Base-by-base conservation (phyloP, 139 green algal genomes). In the Trebouxia sp. region DNA sequence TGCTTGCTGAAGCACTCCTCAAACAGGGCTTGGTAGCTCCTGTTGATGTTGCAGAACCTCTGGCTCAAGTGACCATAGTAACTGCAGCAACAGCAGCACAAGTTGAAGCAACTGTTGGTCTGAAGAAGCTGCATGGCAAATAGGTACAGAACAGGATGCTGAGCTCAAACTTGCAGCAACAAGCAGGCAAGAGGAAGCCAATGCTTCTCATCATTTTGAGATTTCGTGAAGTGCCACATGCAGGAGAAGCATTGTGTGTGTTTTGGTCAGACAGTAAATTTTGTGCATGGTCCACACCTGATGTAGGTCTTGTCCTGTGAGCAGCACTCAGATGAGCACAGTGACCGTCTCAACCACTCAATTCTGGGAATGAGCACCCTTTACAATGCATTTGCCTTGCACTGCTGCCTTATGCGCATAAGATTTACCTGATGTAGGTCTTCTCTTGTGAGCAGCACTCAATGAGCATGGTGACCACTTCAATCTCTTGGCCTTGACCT, bases 51-150 rank as follows among this genome's bases (percentile, higher is more conserved):
- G 90, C 93, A 98, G 85, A 99, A 98, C 48, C 97, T 89, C 85
- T 98, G 90, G 12, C 88, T 94, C 79, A 99, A 89, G 75, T 99
- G 90, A 30, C 93, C 96, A 79, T 98, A 99, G 89, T 98, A 99
- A 53, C 84, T 87, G 80, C 92, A 79, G 15, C 9, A 15, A 5
- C 24, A 42, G 8, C 76, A 38, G 0, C 14, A 24, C 1, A 11
- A 32, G 0, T 22, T 14, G 15, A 3, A 41, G 43, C 22, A 76
- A 9, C 17, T 39, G 26, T 14, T 39, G n/a, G 24, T 65, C 3
- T 65, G 7, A 65, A 35, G 53, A 28, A 80, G 1, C 17, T 72
- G n/a, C n/a, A n/a, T n/a, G n/a, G n/a, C n/a, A n/a, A n/a, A n/a
- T n/a, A n/a, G n/a, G n/a, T n/a, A n/a, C n/a, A n/a, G n/a, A n/a